These are phyloP conservation scores for Zygosaccharomyces rouxii DNA, from an alignment of 805 yeast species.

Conservation along the genomic window DNA sequence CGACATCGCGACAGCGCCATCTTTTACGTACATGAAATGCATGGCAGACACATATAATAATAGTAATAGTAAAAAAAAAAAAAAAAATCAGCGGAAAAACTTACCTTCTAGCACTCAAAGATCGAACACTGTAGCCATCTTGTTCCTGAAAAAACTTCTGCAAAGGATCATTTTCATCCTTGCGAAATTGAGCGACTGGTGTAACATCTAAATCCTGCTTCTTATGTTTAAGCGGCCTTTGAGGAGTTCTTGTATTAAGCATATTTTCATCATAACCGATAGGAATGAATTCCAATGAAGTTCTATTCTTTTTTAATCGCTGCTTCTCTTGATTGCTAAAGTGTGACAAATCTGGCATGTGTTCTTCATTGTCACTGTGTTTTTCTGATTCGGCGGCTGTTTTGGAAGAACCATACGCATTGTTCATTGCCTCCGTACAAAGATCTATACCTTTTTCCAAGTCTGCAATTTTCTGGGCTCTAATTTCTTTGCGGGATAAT, in stretches of 20 bases:
- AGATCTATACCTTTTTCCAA: constrained; percentile 14
- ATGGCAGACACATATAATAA: neutral
- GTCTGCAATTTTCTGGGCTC: constrained; percentile 2
- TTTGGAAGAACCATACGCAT: constrained; percentile 8
- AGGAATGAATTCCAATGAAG: constrained; percentile 19
- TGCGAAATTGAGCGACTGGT: constrained; percentile 1
- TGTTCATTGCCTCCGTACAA: constrained; percentile 15
- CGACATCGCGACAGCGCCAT: neutral
- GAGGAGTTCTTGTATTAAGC: constrained; percentile 8
- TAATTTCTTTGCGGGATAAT: neutral
- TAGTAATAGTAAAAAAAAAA: constrained; percentile 1
- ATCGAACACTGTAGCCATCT: constrained; percentile 1
- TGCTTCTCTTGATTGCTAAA: constrained; percentile 7
- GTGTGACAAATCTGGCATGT: neutral
- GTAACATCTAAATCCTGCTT: constrained; percentile 8
- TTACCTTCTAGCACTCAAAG: neutral
- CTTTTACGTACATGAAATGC: neutral
- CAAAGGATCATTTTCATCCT: constrained; percentile 16
- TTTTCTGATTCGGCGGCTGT: neutral
- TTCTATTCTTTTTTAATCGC: constrained; percentile 7
- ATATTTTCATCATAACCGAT: constrained; percentile 21
- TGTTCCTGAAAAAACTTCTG: constrained; percentile 16
- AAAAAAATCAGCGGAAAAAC: neutral
- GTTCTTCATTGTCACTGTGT: constrained; percentile 1
- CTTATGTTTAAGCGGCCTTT: neutral